Percentiles rank a stretch among this genome's conserved stretches.
Evolutionary conservation across 495 filamentous ascomycete genomes (phyloP).

Genomic region (Penicillium salamii): DNA sequence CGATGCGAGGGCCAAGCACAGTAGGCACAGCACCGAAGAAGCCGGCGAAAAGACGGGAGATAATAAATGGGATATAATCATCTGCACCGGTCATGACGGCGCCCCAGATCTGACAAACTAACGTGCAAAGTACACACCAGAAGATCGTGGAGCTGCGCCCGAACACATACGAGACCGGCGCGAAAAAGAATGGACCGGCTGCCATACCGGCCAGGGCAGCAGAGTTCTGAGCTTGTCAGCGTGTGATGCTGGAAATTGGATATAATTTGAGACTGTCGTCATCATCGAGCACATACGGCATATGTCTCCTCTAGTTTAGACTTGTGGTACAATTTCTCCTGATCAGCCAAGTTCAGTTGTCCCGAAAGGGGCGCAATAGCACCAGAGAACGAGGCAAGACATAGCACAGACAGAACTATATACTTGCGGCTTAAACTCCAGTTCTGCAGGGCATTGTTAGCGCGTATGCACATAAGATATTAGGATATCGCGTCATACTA

Average conservation of each 20-base stretch:
- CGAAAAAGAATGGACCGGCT: slow-evolving; percentile 42
- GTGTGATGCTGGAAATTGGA: background rate
- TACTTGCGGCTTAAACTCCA: slow-evolving; percentile 45
- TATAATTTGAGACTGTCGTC: no score
- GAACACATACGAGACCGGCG: slow-evolving; percentile 34
- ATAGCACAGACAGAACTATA: slow-evolving; percentile 29
- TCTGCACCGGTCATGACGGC: slow-evolving; percentile 38
- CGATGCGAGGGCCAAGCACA: slow-evolving; percentile 36
- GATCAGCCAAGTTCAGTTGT: slow-evolving; percentile 30
- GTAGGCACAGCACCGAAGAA: slow-evolving; percentile 39
- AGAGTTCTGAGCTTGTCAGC: slow-evolving; percentile 29
- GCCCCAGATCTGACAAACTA: slow-evolving; percentile 39
- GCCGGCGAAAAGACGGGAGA: slow-evolving; percentile 43
- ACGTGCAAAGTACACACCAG: slow-evolving; percentile 38
- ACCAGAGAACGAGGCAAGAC: slow-evolving; percentile 31
- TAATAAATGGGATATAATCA: slow-evolving; percentile 42
- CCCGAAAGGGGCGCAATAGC: slow-evolving; percentile 31
- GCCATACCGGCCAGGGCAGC: slow-evolving; percentile 42
- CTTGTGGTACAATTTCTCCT: slow-evolving; percentile 29
- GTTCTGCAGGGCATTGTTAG: slow-evolving; percentile 25
- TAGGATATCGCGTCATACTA: slow-evolving; percentile 22
- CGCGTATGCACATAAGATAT: background rate
- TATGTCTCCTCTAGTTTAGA: slow-evolving; percentile 25
- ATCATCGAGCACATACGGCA: slow-evolving; percentile 11
- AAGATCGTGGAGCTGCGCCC: slow-evolving; percentile 43